Evolutionary conservation across 805 yeast species (phyloP), one percentile per base, ranked within the genome.

Genomic region (Candida dajiaensis): DNA sequence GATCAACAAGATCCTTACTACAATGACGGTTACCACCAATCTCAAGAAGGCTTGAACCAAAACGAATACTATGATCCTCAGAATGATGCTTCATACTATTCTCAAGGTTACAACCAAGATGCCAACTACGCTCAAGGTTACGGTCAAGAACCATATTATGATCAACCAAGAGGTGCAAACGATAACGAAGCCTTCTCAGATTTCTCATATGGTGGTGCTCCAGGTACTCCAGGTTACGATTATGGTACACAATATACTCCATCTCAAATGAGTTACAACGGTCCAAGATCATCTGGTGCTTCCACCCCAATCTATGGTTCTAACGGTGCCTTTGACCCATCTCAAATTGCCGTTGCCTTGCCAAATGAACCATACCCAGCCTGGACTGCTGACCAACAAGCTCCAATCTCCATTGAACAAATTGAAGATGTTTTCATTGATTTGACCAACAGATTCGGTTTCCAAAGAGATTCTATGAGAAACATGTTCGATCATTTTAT

Each of bases 281-380:
- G 83, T 38, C 85, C 85, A 62, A 79, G 94, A 61, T 85, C 94
- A 1, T 83, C 95, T 12, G 97, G 97, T 51, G 88, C 96, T 38
- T 88, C 96, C 2, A 94, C 99, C 38, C 98, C 99, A 19, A 80
- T 88, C 56, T 86, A 86, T 63, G 95, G 94, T 37, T 80, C 81
- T 47, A 77, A 74, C 50, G 69, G 67, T 45, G 70, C 66, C 7
- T 71, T 78, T 59, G 84, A 81, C 58, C 84, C 85, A 29, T 71
- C 81, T 8, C 68, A 81, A 61, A 66, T 80, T 63, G 70, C 86
- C 61, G 70, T 82, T 74, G 83, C 88, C 65, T 57, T 84, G 70
- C 76, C 95, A 58, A 80, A 89, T 40, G 94, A 94, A 67, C 99
- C 99, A 29, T 94, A 92, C 67, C 99, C 99, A 39, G 98, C 99